Conservation (phyloP, 1,139 yeast genomes). For the Spathaspora sp. region DNA sequence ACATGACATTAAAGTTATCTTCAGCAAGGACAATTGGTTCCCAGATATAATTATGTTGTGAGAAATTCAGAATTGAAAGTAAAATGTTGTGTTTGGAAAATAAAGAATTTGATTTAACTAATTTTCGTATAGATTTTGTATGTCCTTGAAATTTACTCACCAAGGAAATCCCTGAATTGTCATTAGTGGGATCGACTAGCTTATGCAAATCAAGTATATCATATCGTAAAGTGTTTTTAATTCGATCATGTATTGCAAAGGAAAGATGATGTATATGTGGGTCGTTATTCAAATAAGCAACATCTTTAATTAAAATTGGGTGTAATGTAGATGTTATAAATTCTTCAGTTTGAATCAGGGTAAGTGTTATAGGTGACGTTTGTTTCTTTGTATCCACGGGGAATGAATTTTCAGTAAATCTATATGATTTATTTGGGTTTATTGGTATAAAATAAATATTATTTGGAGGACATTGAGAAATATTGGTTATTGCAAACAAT, state of each 20-base stretch:
- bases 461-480: constrained; percentile 50
- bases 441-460: constrained; percentile 26
- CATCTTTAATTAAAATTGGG: constrained; percentile 27
- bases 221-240: constrained; percentile 36
- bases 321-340: constrained; percentile 16
- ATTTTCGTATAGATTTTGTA: constrained; percentile 67
- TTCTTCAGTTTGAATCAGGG: constrained; percentile 14
- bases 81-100: constrained; percentile 26
- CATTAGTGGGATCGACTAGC: constrained; percentile 9
- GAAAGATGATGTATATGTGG: constrained; percentile 17
- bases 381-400: constrained; percentile 11
- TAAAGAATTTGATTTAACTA: constrained; percentile 56
- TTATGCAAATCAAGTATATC: constrained; percentile 20
- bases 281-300: constrained; percentile 18
- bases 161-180: constrained; percentile 13
- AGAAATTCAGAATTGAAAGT: constrained; percentile 42
- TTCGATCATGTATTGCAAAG: constrained; percentile 38
- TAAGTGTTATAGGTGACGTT: constrained; percentile 4
- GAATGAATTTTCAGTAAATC: constrained; percentile 16
- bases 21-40: constrained; percentile 38
- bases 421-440: constrained; percentile 8
- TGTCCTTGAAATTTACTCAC: constrained; percentile 76
- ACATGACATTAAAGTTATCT: constrained; percentile 18
- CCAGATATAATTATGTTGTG: constrained; percentile 68
- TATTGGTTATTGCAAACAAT: constrained; percentile 51